These are phyloP conservation scores for Corniculantispora saksenae DNA, from an alignment of 2,329 filamentous ascomycete species.

Conservation along the genomic window DNA sequence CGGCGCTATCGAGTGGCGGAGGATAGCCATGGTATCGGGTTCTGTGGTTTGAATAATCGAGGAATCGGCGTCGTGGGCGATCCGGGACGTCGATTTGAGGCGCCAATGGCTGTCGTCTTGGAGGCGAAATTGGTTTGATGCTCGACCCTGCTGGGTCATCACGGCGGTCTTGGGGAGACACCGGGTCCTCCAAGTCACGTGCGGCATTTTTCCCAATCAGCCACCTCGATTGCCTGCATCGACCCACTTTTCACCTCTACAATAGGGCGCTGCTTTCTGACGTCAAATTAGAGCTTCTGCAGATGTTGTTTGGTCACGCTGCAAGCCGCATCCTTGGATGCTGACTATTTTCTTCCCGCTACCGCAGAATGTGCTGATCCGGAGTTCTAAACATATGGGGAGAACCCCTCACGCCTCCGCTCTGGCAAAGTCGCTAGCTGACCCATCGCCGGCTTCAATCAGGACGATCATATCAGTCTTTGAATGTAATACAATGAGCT, in stretches of 20 bases:
- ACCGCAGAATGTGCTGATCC: neutral
- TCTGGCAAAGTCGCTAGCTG: neutral
- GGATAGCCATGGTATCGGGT: conserved; percentile 33
- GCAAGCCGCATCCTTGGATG: neutral
- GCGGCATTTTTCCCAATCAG: neutral
- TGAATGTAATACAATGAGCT: neutral
- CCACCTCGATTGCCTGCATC: neutral
- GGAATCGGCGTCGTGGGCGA: conserved; percentile 22
- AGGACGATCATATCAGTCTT: neutral
- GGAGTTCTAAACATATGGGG: neutral
- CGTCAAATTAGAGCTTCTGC: neutral
- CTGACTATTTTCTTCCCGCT: neutral
- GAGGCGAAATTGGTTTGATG: conserved; percentile 7
- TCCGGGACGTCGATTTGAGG: conserved; percentile 27
- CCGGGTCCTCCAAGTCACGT: conserved; percentile 14
- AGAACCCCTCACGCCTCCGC: neutral
- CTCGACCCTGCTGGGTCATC: conserved; percentile 13
- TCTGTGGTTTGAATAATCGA: conserved; percentile 11
- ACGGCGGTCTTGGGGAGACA: neutral
- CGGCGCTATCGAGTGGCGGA: conserved; percentile 39
- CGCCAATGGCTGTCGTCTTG: conserved; percentile 31
- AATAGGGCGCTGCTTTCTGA: conserved; percentile 3
- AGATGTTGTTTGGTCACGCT: neutral
- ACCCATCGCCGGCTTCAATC: neutral
- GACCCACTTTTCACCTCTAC: conserved; percentile 3